phyloP scores from a whole-genome alignment of 1,139 yeast species.

The Hansenula sp. region DNA sequence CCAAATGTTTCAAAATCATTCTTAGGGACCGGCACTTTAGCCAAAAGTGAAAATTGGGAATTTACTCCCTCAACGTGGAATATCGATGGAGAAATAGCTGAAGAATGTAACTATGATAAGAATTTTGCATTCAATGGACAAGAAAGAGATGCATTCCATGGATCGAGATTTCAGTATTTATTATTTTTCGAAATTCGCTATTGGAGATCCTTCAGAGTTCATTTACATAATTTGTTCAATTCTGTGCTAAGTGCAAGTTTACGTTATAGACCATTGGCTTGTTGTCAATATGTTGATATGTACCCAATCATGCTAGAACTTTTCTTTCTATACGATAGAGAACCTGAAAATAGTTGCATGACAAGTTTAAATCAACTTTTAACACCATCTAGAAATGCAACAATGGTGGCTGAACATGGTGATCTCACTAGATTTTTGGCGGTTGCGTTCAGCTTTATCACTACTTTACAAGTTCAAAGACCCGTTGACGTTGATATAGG shows the following conservation, averaged over 20 bases:
- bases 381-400: constrained; percentile 78
- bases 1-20: constrained; percentile 18
- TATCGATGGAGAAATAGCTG: constrained; percentile 37
- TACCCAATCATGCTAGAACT: constrained; percentile 78
- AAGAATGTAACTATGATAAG: constrained; percentile 43
- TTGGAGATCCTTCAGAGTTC: constrained; percentile 62
- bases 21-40: constrained; percentile 10
- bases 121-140: constrained; percentile 19
- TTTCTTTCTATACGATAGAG: constrained; percentile 69
- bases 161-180: constrained; percentile 77
- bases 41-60: constrained; percentile 33
- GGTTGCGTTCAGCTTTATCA: constrained; percentile 60
- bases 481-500: constrained; percentile 42
- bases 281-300: constrained; percentile 78
- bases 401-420: constrained; percentile 65
- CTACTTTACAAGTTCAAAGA: constrained; percentile 49
- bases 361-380: constrained; percentile 77
- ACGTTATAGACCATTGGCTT: constrained; percentile 54
- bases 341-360: constrained; percentile 79
- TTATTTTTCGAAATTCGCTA: constrained; percentile 67
- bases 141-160: constrained; percentile 40
- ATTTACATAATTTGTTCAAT: constrained; percentile 66
- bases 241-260: constrained; percentile 67
- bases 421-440: constrained; percentile 67
- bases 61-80: constrained; percentile 31